Conservation (phyloP, 208 protist species). For the Leishmania martiniquensis region DNA sequence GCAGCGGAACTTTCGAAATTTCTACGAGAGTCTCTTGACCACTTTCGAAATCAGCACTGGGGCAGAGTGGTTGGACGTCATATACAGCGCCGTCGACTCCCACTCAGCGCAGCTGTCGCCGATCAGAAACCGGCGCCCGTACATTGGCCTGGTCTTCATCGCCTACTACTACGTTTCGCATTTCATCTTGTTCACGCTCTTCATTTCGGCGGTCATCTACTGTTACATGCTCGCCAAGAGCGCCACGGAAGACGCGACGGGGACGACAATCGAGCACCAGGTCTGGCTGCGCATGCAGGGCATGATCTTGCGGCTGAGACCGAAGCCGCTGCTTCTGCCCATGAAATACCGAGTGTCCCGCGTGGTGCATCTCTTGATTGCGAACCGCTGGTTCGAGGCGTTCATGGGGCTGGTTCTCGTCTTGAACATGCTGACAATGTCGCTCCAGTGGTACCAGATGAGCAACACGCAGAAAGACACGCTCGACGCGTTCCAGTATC, state of each 20-base stretch:
- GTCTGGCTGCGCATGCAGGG: slow-evolving; percentile 82
- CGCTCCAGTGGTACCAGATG: slow-evolving; percentile 85
- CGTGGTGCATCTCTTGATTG: slow-evolving; percentile 61
- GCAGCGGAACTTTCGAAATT: slow-evolving; percentile 90
- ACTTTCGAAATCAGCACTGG: slow-evolving; percentile 92
- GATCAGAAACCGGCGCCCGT: slow-evolving; percentile 59
- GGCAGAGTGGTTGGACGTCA: slow-evolving; percentile 88
- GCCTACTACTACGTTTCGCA: slow-evolving; percentile 91
- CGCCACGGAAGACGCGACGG: slow-evolving; percentile 52
- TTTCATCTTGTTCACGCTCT: slow-evolving; percentile 91
- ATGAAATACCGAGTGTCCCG: slow-evolving; percentile 59
- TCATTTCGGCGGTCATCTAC: slow-evolving; percentile 90
- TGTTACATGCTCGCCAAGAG: slow-evolving; percentile 84
- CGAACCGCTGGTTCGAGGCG: slow-evolving; percentile 58
- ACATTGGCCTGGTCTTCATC: slow-evolving; percentile 89
- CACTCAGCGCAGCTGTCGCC: slow-evolving; percentile 52
- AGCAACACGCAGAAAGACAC: slow-evolving; percentile 40
- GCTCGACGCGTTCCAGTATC: slow-evolving; percentile 75
- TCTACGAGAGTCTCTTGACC: slow-evolving; percentile 86
- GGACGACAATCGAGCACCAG: slow-evolving; percentile 78
- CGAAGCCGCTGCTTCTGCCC: slow-evolving; percentile 61
- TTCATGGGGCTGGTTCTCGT: slow-evolving; percentile 74
- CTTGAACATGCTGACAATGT: slow-evolving; percentile 88
- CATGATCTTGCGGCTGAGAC: slow-evolving; percentile 67
- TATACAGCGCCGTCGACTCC: slow-evolving; percentile 85